phyloP scores from a whole-genome alignment of 495 filamentous ascomycete species.

The Cercophora scortea region DNA sequence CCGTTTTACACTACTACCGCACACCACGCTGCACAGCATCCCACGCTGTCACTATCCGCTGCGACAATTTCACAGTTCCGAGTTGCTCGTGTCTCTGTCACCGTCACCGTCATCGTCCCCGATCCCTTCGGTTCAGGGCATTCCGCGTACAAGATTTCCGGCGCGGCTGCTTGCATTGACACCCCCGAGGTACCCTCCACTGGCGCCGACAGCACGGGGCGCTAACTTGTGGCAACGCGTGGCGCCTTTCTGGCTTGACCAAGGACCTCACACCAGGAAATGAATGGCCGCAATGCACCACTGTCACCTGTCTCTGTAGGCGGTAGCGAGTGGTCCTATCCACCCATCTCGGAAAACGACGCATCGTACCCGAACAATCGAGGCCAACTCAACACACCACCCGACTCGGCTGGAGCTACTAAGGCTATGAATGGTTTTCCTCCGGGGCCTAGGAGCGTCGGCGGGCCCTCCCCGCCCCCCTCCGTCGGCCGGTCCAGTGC shows the following conservation, averaged over 20 bases:
- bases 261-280: conserved; percentile 5
- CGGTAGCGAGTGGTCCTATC: conserved; percentile 87
- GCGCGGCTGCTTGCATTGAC: no score
- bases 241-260: not conserved
- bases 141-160: no score
- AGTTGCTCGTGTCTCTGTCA: no score
- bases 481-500: conserved; percentile 73
- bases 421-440: conserved; percentile 52
- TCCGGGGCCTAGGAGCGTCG: conserved; percentile 37
- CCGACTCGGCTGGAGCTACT: conserved; percentile 56
- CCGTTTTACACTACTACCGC: not conserved
- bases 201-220: no score
- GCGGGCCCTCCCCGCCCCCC: conserved; percentile 74
- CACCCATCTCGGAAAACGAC: conserved; percentile 40
- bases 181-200: no score
- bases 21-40: no score
- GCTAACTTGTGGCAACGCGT: not conserved
- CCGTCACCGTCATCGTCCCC: no score
- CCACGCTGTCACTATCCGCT: no score
- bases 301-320: conserved; percentile 77
- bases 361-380: conserved; percentile 48
- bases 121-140: no score
- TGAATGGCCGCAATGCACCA: conserved; percentile 50
- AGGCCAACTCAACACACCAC: conserved; percentile 61
- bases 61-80: no score